A percentile compares a stretch with the other conserved stretches of the same genome.
Evolutionary conservation across 208 protist species (phyloP).

Genomic region (Trypanosomatidae sp.): DNA sequence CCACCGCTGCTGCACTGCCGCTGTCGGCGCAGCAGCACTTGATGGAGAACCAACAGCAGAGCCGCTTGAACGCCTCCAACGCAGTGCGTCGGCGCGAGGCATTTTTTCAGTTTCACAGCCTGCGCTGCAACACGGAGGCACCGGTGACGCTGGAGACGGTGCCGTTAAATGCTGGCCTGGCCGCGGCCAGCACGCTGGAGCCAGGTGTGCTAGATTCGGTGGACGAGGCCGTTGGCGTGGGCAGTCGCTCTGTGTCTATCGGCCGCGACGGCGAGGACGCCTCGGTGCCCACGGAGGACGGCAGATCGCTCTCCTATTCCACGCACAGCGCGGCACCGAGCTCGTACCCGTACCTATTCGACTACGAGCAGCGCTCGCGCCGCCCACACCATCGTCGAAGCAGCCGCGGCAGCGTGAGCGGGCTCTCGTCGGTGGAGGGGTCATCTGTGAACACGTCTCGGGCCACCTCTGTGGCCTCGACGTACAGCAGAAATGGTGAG

Average conservation of each 20-base stretch:
- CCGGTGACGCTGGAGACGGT: slow-evolving; percentile 31
- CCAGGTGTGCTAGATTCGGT: slow-evolving; percentile 14
- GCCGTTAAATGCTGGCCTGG: slow-evolving; percentile 18
- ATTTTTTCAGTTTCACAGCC: slow-evolving; percentile 31
- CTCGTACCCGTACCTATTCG: slow-evolving; percentile 31
- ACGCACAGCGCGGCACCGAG: slow-evolving; percentile 24
- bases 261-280: not conserved
- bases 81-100: slow-evolving; percentile 22
- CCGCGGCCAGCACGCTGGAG: slow-evolving; percentile 6
- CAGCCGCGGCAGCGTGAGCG: slow-evolving; percentile 13
- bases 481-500: slow-evolving; percentile 19
- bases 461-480: slow-evolving; percentile 41
- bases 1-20: not conserved
- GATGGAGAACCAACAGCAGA: slow-evolving; percentile 16
- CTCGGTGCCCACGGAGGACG: slow-evolving; percentile 21
- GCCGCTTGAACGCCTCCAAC: slow-evolving; percentile 17
- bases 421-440: slow-evolving; percentile 11
- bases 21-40: slow-evolving; percentile 18
- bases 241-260: not conserved
- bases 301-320: slow-evolving; percentile 22
- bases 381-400: slow-evolving; percentile 10
- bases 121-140: slow-evolving; percentile 23
- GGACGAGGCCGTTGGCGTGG: not conserved
- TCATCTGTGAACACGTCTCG: slow-evolving; percentile 21
- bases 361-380: slow-evolving; percentile 20